Conservation (phyloP, 148 eudicot genomes). For the Drosera capensis region DNA sequence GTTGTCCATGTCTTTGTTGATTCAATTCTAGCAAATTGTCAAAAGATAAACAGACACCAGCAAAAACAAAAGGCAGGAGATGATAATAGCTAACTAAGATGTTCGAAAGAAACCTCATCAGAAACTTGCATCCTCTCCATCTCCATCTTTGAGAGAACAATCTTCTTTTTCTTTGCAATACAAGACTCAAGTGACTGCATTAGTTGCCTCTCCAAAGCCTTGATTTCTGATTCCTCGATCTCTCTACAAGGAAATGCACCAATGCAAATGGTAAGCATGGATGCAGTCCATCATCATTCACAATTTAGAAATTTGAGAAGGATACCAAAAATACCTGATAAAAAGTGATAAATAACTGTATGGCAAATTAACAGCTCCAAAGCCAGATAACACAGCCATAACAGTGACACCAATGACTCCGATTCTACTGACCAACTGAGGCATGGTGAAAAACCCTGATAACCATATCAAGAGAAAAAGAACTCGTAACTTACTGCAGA, state of each 20-base stretch:
- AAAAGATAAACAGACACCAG: neutral
- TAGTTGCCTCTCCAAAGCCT: constrained; percentile 84
- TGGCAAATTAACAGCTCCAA: constrained; percentile 97
- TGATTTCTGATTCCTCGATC: constrained; percentile 88
- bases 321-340: constrained; percentile 45
- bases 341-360: constrained; percentile 93
- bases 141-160: constrained; percentile 74
- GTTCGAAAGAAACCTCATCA: constrained; percentile 52
- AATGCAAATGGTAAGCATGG: neutral
- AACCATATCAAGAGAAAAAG: constrained; percentile 6
- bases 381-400: constrained; percentile 94
- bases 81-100: neutral
- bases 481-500: neutral
- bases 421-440: constrained; percentile 97
- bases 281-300: too few relatives aligned
- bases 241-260: constrained; percentile 30
- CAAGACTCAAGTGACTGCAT: constrained; percentile 97
- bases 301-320: neutral
- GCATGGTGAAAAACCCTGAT: constrained; percentile 87
- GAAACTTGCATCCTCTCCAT: constrained; percentile 80
- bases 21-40: neutral
- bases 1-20: too few relatives aligned
- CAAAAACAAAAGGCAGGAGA: neutral
- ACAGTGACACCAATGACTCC: constrained; percentile 97
- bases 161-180: constrained; percentile 75